Base-by-base conservation (phyloP, 176 grass and related monocot species). In the Zizania latifolia region DNA sequence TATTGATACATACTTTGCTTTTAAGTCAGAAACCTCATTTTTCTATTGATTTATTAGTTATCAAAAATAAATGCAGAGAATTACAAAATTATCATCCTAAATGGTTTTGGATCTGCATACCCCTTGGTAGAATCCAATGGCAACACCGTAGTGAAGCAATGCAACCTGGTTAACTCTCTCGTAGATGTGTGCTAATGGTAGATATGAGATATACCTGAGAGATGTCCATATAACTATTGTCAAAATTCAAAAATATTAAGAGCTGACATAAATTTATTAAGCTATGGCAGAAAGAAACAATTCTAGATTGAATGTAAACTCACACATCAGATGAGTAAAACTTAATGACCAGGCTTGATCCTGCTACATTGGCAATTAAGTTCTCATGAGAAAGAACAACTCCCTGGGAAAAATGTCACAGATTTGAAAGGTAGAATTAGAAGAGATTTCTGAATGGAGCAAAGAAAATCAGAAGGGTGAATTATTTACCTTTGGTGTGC, bases 91-190 rank as follows among this genome's bases (percentile, higher is more conserved):
- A 69, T 44, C 64, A 41, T 34, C 16, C 43, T 55, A 74, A 51
- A 69, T 70, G 58, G 11, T 82, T 61, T 67, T 17, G 10, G 23
- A 84, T 65, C 41, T 43, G 3, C 87, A 65, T 93, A 98, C 91
- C 91, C 94, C 94, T 89, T 98, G 94, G 79, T 98, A 98, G 86
- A 98, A 98, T 67, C 94, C 94, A 88, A 89, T 43, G 62, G 94
- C 86, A 85, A 76, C 84, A 45, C 94, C 94, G 60, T 35, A 77
- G 58, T 89, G 86, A 75, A 89, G 79, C 84, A 92, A 19, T 65
- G 74, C 71, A 85, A 93, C 31, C 88, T 97, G 94, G 74, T 92
- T 89, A 57, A 44, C 86, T 27, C 94, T 86, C 81, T 97, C 94
- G 0, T 97, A 97, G 33, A 97, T 97, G 81, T 97, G 94, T 68